A percentile compares a stretch with the other conserved stretches of the same genome.
Evolutionary conservation across 257 asterid genomes (phyloP).

Genomic region (Pogostemon cablin): DNA sequence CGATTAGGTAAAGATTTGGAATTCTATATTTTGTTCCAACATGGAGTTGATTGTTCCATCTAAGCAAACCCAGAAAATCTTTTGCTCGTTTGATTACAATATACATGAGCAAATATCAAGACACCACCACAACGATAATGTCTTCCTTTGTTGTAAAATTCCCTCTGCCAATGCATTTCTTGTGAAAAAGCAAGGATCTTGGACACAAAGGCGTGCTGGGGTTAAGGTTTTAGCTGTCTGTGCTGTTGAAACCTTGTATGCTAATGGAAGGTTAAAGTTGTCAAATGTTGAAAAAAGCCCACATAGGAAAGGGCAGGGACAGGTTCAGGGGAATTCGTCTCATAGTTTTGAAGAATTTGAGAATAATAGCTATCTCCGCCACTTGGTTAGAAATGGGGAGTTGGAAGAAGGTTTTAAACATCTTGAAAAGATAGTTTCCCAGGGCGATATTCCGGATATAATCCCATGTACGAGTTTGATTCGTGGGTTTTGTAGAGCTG

Average conservation of each 20-base stretch:
- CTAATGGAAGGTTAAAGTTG: conserved; percentile 8
- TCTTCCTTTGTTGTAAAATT: neutral
- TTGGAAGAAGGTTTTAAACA: conserved; percentile 11
- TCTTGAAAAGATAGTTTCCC: conserved; percentile 1
- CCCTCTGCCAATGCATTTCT: neutral
- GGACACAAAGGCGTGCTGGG: neutral
- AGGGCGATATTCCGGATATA: conserved; percentile 7
- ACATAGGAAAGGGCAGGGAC: conserved; percentile 4
- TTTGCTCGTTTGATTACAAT: conserved; percentile 1
- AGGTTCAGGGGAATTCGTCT: neutral
- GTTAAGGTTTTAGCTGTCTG: conserved; percentile 12
- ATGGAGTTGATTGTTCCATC: conserved; percentile 12
- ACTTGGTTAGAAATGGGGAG: conserved; percentile 5
- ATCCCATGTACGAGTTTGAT: conserved; percentile 15
- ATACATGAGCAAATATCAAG: neutral
- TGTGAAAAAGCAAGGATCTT: neutral
- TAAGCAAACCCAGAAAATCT: conserved; percentile 12
- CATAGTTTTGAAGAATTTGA: conserved; percentile 20
- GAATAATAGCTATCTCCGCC: conserved; percentile 3
- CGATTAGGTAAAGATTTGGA: neutral
- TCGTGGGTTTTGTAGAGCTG: conserved; percentile 10
- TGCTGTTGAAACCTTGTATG: neutral
- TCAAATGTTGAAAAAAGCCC: conserved; percentile 11
- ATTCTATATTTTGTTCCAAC: neutral
- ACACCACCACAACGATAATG: neutral